Conservation (phyloP, 352 stramenopile genomes). For the Phytophthora brassicae region DNA sequence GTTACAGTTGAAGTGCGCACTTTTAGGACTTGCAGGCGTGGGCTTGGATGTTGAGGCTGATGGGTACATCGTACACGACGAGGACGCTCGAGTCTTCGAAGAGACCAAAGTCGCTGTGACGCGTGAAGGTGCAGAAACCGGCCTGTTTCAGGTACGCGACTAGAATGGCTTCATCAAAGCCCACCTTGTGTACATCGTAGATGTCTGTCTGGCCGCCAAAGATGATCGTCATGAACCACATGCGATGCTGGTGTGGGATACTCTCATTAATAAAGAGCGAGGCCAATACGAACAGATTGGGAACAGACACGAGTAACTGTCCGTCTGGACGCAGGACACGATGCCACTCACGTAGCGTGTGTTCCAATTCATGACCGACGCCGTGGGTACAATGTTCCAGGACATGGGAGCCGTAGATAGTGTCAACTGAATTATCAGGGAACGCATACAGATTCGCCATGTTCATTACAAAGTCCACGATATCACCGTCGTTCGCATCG, state of each 20-base stretch:
- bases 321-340: constrained; percentile 65
- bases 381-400: constrained; percentile 76
- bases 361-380: constrained; percentile 45
- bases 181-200: constrained; percentile 79
- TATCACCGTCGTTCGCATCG: constrained; percentile 46
- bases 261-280: constrained; percentile 61
- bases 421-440: constrained; percentile 49
- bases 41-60: constrained; percentile 71
- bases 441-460: constrained; percentile 79
- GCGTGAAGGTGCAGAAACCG: constrained; percentile 61
- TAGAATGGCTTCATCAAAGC: constrained; percentile 67
- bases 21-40: constrained; percentile 13
- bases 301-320: constrained; percentile 60
- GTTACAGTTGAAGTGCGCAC: constrained; percentile 9
- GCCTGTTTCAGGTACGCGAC: constrained; percentile 37
- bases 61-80: constrained; percentile 39
- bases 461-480: constrained; percentile 61
- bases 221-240: constrained; percentile 76
- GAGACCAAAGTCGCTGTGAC: constrained; percentile 50
- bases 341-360: constrained; percentile 70
- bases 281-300: constrained; percentile 60
- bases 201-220: constrained; percentile 66
- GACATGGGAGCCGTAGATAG: constrained; percentile 75
- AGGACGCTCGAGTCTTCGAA: constrained; percentile 60
- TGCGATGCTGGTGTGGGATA: constrained; percentile 50